Evolutionary conservation across 2,329 filamentous ascomycete genomes (phyloP), one percentile per base, ranked within the genome.

Genomic region (Cercospora sesami): DNA sequence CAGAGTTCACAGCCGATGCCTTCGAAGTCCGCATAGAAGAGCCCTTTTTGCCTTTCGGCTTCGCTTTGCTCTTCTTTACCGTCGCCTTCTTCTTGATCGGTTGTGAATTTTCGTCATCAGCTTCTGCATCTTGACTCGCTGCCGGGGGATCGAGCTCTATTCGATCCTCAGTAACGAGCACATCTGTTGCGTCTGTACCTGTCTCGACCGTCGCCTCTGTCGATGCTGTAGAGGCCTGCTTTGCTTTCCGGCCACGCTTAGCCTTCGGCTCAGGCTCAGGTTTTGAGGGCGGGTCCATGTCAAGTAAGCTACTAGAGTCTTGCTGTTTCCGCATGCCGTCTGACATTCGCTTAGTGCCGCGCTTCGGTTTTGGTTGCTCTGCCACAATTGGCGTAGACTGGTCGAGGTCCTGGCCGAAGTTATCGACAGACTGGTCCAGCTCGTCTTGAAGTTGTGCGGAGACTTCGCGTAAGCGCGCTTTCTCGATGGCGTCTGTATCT

Each of bases 281-380:
- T n/a, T 69, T 66, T 28, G 71, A 68, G 16, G 72, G 68, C 33
- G 69, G 71, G 26, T 76, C 72, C n/a, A 71, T 65, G 6, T 73
- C 59, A n/a, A 75, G 60, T 4, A 75, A 53, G 60, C 70, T 75
- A 68, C 45, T 70, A 69, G 30, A 65, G 9, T 73, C 70, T 57
- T 63, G 63, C 65, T 75, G 66, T 67, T 80, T 79, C 10, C 68
- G 62, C 36, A 73, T 53, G 4, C 80, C 79, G 60, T 81, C 78
- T 59, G 79, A 81, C 4, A 74, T 78, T 12, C 80, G 74, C 71
- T 82, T 82, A 14, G 72, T 68, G 10, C 78, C 78, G 9, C 77
- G 73, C 64, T 75, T 77, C 2, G 73, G 53, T 65, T 72, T 73
- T 14, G 62, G 16, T 14, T 68, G 28, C 26, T 73, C 71, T 23